These are phyloP conservation scores for Sequoia sempervirens DNA, from an alignment of 75 land plant species.

Conservation along the genomic window DNA sequence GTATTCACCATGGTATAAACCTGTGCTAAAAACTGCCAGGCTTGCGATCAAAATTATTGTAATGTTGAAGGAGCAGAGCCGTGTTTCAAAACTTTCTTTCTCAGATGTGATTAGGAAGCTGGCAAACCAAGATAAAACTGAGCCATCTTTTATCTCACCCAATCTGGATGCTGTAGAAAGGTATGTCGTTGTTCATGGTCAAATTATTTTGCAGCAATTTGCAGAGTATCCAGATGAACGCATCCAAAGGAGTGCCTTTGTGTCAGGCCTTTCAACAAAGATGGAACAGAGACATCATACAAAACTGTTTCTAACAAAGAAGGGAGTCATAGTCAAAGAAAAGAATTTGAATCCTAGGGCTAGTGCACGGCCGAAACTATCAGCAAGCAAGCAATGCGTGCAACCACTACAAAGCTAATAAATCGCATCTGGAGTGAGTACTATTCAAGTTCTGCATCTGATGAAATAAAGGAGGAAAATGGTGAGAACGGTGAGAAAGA, in stretches of 20 bases:
- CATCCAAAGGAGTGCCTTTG: constrained; percentile 68
- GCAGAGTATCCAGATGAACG: constrained; percentile 84
- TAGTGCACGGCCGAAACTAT: constrained; percentile 33
- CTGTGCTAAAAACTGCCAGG: too few species aligned
- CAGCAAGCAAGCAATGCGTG: constrained; percentile 77
- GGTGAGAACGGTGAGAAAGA: constrained; percentile 20
- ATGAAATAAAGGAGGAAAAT: constrained; percentile 23
- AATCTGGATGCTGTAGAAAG: constrained; percentile 69
- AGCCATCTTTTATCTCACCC: constrained; percentile 56
- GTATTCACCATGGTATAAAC: too few species aligned
- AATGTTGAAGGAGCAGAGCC: too few species aligned
- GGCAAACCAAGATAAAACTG: constrained; percentile 43
- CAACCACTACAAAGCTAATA: constrained; percentile 85
- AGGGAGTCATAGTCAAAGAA: constrained; percentile 40
- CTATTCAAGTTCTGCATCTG: constrained; percentile 49
- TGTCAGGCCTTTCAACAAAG: constrained; percentile 51
- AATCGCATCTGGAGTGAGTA: constrained; percentile 92
- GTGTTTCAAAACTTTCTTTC: too few species aligned
- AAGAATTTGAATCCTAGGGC: constrained; percentile 83
- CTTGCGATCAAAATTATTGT: too few species aligned
- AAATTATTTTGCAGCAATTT: constrained; percentile 86
- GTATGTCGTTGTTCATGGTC: constrained; percentile 92
- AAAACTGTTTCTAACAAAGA: constrained; percentile 74
- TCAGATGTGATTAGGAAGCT: too few species aligned
- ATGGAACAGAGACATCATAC: constrained; percentile 93